Evolutionary conservation across 306 rosid genomes (phyloP).

Genomic region (Mimosa pudica): DNA sequence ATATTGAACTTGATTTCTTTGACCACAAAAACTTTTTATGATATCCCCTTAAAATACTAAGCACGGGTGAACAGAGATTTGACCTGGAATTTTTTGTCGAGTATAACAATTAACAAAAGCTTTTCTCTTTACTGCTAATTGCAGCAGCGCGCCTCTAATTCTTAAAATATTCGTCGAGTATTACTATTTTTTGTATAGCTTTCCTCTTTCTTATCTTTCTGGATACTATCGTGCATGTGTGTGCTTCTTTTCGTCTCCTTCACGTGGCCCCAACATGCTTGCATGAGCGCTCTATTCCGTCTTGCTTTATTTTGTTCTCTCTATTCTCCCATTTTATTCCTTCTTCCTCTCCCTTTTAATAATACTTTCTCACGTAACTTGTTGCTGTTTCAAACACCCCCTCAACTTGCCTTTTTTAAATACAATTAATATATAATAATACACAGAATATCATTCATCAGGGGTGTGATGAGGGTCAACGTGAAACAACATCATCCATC

Average conservation of each 20-base stretch:
- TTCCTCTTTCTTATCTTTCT: background rate
- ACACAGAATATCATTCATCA: background rate
- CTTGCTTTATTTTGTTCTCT: background rate
- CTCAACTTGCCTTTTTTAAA: background rate
- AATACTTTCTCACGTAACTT: background rate
- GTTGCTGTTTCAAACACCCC: background rate
- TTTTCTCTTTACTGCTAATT: too few species aligned
- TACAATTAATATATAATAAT: too few species aligned
- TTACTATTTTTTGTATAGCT: too few species aligned
- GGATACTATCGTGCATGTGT: background rate
- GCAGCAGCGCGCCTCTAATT: too few species aligned
- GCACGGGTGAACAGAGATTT: too few species aligned
- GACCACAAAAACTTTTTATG: too few species aligned
- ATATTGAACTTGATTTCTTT: too few species aligned
- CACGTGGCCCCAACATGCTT: conserved; percentile 2
- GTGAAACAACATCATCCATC: background rate
- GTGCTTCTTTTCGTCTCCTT: background rate
- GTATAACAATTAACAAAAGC: too few species aligned
- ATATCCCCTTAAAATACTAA: too few species aligned
- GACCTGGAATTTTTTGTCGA: too few species aligned
- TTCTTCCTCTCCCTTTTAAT: background rate
- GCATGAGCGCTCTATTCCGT: background rate
- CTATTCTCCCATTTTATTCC: background rate
- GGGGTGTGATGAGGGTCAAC: background rate
- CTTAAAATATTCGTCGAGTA: background rate